Conservation (phyloP, 352 stramenopile species). For the Globisporangium takayamanum region DNA sequence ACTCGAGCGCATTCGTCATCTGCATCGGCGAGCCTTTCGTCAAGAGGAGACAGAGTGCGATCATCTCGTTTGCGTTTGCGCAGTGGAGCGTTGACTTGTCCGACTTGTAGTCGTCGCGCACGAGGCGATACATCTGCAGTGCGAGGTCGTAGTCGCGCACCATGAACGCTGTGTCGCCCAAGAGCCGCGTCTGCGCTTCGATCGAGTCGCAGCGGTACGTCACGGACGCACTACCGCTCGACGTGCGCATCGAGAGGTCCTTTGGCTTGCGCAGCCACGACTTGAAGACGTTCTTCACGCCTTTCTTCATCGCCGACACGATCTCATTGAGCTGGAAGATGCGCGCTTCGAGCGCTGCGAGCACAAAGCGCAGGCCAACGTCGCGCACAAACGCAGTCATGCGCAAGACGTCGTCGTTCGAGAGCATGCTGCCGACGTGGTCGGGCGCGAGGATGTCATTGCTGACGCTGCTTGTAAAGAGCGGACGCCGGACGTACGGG, state of each 20-base stretch:
- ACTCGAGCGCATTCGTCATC: conserved; percentile 80
- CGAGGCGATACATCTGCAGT: conserved; percentile 87
- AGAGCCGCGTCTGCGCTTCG: conserved; percentile 81
- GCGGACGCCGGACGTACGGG: conserved; percentile 50
- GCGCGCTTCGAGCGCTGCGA: conserved; percentile 75
- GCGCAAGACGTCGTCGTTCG: conserved; percentile 56
- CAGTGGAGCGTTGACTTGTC: conserved; percentile 83
- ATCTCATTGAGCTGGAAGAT: conserved; percentile 85
- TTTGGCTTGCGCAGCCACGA: conserved; percentile 89
- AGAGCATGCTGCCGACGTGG: conserved; percentile 40
- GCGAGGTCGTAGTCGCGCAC: conserved; percentile 88
- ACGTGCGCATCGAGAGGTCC: conserved; percentile 36
- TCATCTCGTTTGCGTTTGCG: conserved; percentile 86
- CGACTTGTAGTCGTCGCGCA: conserved; percentile 87
- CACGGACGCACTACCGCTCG: conserved; percentile 16
- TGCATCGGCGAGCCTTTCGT: conserved; percentile 75
- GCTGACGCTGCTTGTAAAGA: conserved; percentile 33
- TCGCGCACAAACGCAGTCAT: conserved; percentile 70
- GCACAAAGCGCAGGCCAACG: conserved; percentile 69
- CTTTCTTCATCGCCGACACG: conserved; percentile 88
- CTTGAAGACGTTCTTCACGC: conserved; percentile 90
- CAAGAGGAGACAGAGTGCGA: conserved; percentile 75
- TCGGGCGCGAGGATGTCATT: conserved; percentile 26
- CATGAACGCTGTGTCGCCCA: conserved; percentile 88
- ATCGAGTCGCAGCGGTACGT: conserved; percentile 83